Conservation (phyloP, 1,139 yeast genomes). For the Blastobotrys ciferrii region DNA sequence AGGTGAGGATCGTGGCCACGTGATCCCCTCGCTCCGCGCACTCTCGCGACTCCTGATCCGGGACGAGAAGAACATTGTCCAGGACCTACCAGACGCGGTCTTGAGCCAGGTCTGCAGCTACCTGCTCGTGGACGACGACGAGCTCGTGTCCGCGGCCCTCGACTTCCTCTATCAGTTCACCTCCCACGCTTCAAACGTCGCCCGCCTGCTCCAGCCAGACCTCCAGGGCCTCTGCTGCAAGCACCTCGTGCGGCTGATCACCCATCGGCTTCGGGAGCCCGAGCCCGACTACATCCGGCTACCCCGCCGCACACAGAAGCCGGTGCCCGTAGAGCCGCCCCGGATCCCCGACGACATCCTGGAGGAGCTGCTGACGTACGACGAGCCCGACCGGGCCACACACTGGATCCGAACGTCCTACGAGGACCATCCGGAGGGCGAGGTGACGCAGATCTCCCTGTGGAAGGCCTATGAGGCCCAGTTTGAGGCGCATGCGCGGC, state of each 20-base stretch:
- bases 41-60: conserved; percentile 41
- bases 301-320: conserved; percentile 40
- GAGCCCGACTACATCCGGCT: conserved; percentile 36
- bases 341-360: conserved; percentile 58
- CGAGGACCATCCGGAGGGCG: conserved; percentile 71
- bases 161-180: conserved; percentile 69
- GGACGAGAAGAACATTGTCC: conserved; percentile 41
- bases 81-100: conserved; percentile 31
- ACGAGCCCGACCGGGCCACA: conserved; percentile 91
- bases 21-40: conserved; percentile 41
- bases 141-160: conserved; percentile 58
- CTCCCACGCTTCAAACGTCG: conserved; percentile 45
- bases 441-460: conserved; percentile 89
- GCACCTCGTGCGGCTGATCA: conserved; percentile 56
- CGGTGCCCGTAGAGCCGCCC: conserved; percentile 62
- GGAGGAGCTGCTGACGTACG: conserved; percentile 57
- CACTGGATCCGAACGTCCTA: conserved; percentile 94
- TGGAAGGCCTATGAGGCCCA: conserved; percentile 95
- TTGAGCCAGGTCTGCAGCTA: conserved; percentile 44
- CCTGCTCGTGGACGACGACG: conserved; percentile 54
- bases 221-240: conserved; percentile 39
- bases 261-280: conserved; percentile 46
- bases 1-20: conserved; percentile 38
- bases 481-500: conserved; percentile 55
- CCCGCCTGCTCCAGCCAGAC: conserved; percentile 41